These are phyloP conservation scores for Favolaschia claudopus DNA, from an alignment of 768 basidiomycete genomes.

Conservation along the genomic window DNA sequence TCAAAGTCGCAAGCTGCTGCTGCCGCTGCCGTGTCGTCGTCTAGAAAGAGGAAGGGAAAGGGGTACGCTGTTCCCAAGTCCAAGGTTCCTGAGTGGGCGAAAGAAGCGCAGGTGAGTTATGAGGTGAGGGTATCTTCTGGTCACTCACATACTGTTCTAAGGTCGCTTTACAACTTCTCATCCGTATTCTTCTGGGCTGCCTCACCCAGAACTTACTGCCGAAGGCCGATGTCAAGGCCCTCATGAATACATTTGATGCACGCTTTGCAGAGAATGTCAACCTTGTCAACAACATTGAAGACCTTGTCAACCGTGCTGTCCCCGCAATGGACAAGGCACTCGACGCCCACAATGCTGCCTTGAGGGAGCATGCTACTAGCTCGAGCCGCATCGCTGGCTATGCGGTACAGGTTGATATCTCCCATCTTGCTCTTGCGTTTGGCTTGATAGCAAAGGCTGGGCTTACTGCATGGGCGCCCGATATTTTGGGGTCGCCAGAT, in stretches of 20 bases:
- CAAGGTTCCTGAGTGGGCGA: not conserved
- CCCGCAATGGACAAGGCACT: not conserved
- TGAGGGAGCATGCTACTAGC: not conserved
- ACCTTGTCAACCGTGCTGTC: not conserved
- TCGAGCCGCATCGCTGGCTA: not conserved
- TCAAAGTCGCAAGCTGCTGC: no score
- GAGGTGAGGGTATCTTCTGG: no score
- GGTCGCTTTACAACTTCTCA: not conserved
- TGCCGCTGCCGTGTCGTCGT: no score
- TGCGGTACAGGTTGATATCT: not conserved
- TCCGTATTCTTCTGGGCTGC: not conserved
- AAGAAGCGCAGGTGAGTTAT: not conserved
- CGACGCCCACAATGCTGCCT: not conserved
- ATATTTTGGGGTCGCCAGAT: not conserved
- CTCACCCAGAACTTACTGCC: not conserved
- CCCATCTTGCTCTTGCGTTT: not conserved
- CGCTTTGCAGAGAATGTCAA: no score
- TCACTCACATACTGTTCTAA: not conserved
- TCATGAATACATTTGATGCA: not conserved
- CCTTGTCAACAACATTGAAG: not conserved
- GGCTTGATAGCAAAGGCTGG: not conserved
- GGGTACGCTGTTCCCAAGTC: not conserved
- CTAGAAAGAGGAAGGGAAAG: no score
- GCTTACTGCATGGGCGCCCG: not conserved
- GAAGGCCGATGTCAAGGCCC: not conserved